Evolutionary conservation across 768 basidiomycete genomes (phyloP).

Genomic region (Kwoniella sp.): DNA sequence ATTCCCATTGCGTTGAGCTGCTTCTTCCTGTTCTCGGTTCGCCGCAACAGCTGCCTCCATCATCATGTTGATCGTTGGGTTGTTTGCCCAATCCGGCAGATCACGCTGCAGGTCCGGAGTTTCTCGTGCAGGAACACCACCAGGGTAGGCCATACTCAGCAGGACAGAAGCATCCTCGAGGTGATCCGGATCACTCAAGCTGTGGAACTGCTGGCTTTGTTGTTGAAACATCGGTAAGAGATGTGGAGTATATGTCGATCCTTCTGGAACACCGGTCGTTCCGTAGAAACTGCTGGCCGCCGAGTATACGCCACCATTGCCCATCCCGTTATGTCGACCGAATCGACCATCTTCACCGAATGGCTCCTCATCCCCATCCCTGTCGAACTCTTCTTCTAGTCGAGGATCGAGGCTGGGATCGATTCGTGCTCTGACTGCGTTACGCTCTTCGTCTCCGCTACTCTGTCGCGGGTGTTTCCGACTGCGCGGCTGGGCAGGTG

Average conservation of each 20-base stretch:
- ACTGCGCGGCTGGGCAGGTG: constrained; percentile 24
- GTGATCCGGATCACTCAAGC: constrained; percentile 38
- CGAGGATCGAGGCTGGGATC: constrained; percentile 21
- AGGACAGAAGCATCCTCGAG: constrained; percentile 55
- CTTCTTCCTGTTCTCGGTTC: constrained; percentile 20
- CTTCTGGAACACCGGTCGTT: constrained; percentile 12
- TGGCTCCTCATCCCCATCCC: constrained; percentile 26
- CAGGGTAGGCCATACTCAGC: constrained; percentile 54
- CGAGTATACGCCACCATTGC: constrained; percentile 35
- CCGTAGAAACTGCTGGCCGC: constrained; percentile 26
- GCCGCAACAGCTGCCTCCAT: constrained; percentile 35
- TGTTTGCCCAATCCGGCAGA: constrained; percentile 35
- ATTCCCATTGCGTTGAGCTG: not conserved
- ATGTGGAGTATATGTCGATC: constrained; percentile 46
- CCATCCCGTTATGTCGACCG: constrained; percentile 30
- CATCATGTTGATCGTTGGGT: constrained; percentile 42
- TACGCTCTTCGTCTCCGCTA: constrained; percentile 18
- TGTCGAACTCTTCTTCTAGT: constrained; percentile 31
- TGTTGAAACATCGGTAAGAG: constrained; percentile 46
- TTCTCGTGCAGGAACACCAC: constrained; percentile 22
- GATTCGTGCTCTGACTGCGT: constrained; percentile 10
- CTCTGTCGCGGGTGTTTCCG: constrained; percentile 31
- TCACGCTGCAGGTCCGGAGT: constrained; percentile 22
- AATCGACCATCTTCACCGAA: constrained; percentile 22
- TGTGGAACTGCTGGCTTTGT: constrained; percentile 25